A percentile compares a stretch with the other conserved stretches of the same genome.
Conservation (phyloP, 2,329 filamentous ascomycete genomes). For the Blastomyces percursus region DNA sequence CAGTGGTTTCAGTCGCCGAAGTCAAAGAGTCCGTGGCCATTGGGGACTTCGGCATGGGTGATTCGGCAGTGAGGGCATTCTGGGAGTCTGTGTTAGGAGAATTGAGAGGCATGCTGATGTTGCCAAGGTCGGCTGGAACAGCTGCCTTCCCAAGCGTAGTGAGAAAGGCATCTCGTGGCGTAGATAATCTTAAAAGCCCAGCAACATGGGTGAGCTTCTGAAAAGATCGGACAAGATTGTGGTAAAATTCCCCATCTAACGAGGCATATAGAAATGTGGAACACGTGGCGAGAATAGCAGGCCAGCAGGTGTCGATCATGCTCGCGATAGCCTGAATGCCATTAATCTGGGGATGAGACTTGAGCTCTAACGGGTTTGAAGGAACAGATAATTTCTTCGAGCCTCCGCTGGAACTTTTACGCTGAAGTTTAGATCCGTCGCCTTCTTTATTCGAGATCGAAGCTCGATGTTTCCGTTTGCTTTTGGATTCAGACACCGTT, state of each 20-base stretch:
- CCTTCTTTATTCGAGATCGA: slow-evolving; percentile 26
- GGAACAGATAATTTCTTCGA: slow-evolving; percentile 37
- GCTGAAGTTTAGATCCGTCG: slow-evolving; percentile 23
- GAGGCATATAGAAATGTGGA: slow-evolving; percentile 91
- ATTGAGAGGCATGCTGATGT: slow-evolving; percentile 15
- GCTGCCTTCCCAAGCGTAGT: slow-evolving; percentile 90
- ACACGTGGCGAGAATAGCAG: slow-evolving; percentile 83
- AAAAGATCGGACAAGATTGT: slow-evolving; percentile 79
- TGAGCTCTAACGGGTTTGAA: slow-evolving; percentile 68
- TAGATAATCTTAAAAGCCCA: slow-evolving; percentile 70
- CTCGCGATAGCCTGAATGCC: slow-evolving; percentile 67
- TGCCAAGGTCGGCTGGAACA: slow-evolving; percentile 60
- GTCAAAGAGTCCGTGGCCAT: slow-evolving; percentile 20
- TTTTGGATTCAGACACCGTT: slow-evolving; percentile 64
- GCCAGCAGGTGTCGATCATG: slow-evolving; percentile 89
- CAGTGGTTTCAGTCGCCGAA: slow-evolving; percentile 31
- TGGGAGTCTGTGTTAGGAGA: slow-evolving; percentile 16
- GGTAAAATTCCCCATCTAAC: slow-evolving; percentile 87
- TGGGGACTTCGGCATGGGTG: slow-evolving; percentile 18
- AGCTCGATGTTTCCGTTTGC: slow-evolving; percentile 36
- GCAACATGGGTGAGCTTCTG: slow-evolving; percentile 94
- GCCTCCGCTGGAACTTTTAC: slow-evolving; percentile 17
- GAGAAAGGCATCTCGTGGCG: slow-evolving; percentile 85
- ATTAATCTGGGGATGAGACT: slow-evolving; percentile 57
- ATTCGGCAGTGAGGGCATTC: slow-evolving; percentile 20